Evolutionary conservation across 768 basidiomycete genomes (phyloP), one percentile per base, ranked within the genome.

Genomic region (Filobasidium wieringae): DNA sequence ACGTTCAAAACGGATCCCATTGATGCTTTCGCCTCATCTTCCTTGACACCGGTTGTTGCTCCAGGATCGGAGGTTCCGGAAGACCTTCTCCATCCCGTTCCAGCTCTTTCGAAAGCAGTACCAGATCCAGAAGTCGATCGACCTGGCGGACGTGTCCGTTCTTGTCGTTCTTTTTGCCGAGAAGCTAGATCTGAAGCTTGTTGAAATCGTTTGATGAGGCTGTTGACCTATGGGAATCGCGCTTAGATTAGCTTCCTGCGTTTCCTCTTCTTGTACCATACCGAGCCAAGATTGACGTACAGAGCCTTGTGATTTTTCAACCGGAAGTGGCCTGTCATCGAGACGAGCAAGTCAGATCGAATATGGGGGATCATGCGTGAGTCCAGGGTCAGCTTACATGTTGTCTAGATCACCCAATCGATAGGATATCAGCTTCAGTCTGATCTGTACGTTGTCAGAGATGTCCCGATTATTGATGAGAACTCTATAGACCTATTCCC

Each of bases 201-300:
- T 55, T 55, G 54, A 27, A 55, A 55, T 17, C 54, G 54, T 41
- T 41, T 31, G 40, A 55, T 55, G 22, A 55, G 54, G 27, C 45
- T 26, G 36, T 55, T 55, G 27, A 55, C 54, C 54, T 55, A 31
- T 55, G 33, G 31, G 7, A 24, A 33, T 12, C 12, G 24, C 11
- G 51, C n/a, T 30, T 31, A 32, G 51, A 8, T 26, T 31, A 36
- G 51, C 11, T 22, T 51, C 26, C 15, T 9, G 49, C 15, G 12
- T 9, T 51, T 32, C 7, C 24, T n/a, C n/a, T 39, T 39, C 36
- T 39, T 39, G 36, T n/a, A 11, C 36, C n/a, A 11, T 39, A n/a
- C 36, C 36, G 12, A 24, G 27, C 7, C 7, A 14, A 15, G 54
- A 12, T 11, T 11, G 7, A 30, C 54, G 26, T 29, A 55, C 54